phyloP scores from a whole-genome alignment of 805 yeast genomes.

The Maudiozyma turicensis region DNA sequence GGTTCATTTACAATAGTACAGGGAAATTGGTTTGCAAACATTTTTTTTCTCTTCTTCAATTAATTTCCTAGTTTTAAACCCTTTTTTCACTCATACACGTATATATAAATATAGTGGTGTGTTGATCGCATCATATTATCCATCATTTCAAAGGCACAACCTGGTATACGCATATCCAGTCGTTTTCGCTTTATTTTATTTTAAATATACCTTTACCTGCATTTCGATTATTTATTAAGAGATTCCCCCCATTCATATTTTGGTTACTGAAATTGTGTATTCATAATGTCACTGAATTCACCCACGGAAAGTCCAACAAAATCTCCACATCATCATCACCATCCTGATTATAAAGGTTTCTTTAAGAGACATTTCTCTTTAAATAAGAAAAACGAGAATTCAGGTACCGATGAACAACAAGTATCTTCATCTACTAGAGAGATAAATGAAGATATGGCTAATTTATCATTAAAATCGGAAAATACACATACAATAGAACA shows the following conservation, averaged over 20 bases:
- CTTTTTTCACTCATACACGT: too few species aligned
- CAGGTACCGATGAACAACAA: neutral
- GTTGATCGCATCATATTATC: too few species aligned
- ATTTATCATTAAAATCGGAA: constrained; percentile 3
- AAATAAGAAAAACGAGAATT: neutral
- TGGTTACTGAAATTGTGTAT: neutral
- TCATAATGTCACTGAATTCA: neutral
- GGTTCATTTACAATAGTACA: neutral
- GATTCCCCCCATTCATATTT: neutral
- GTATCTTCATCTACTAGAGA: neutral
- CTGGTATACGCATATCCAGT: too few species aligned
- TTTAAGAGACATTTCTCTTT: constrained; percentile 2
- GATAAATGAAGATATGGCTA: constrained; percentile 6
- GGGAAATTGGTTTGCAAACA: too few species aligned
- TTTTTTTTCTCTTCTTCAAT: too few species aligned
- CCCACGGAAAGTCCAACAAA: neutral
- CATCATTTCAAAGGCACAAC: too few species aligned
- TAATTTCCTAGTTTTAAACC: too few species aligned
- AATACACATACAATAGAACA: neutral
- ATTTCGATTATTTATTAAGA: neutral
- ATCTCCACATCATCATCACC: neutral
- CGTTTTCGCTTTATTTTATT: too few species aligned
- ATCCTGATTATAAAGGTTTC: neutral
- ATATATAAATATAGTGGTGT: too few species aligned
- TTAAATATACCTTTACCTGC: neutral